These are phyloP conservation scores for Zhuliangozyma blackwelliae DNA, from an alignment of 1,139 yeast genomes.

Conservation along the genomic window DNA sequence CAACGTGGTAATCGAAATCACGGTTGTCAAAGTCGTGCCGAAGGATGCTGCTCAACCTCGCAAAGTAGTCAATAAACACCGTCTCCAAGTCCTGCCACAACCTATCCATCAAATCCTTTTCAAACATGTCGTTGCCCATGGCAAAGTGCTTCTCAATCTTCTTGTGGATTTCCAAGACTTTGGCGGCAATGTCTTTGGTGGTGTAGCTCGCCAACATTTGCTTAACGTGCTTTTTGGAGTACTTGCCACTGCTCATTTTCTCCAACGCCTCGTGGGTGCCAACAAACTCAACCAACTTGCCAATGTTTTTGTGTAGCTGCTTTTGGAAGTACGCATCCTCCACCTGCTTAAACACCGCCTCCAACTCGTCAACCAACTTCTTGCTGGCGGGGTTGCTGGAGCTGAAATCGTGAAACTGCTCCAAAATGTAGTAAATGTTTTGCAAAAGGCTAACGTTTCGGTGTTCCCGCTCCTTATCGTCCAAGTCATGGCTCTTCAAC, in stretches of 20 bases:
- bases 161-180: slow-evolving; percentile 52
- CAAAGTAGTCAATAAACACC: slow-evolving; percentile 32
- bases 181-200: slow-evolving; percentile 51
- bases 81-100: slow-evolving; percentile 43
- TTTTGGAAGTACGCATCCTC: slow-evolving; percentile 42
- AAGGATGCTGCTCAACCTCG: slow-evolving; percentile 34
- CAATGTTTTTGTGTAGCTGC: slow-evolving; percentile 45
- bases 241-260: slow-evolving; percentile 45
- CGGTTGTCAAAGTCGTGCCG: slow-evolving; percentile 30
- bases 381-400: slow-evolving; percentile 16
- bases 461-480: slow-evolving; percentile 55
- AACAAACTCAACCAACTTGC: slow-evolving; percentile 62
- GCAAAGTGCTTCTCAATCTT: slow-evolving; percentile 59
- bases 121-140: slow-evolving; percentile 40
- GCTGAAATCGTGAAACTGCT: slow-evolving; percentile 38
- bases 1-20: slow-evolving; percentile 37
- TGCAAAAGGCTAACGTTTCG: slow-evolving; percentile 59
- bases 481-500: slow-evolving; percentile 42
- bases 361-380: slow-evolving; percentile 42
- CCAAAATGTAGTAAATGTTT: slow-evolving; percentile 57
- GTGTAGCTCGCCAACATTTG: slow-evolving; percentile 56
- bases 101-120: slow-evolving; percentile 42
- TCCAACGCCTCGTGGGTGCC: slow-evolving; percentile 56
- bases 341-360: slow-evolving; percentile 45
- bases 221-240: slow-evolving; percentile 55